Evolutionary conservation across 1,139 yeast species (phyloP), one percentile per base, ranked within the genome.

Genomic region (Yamadazyma sp.): DNA sequence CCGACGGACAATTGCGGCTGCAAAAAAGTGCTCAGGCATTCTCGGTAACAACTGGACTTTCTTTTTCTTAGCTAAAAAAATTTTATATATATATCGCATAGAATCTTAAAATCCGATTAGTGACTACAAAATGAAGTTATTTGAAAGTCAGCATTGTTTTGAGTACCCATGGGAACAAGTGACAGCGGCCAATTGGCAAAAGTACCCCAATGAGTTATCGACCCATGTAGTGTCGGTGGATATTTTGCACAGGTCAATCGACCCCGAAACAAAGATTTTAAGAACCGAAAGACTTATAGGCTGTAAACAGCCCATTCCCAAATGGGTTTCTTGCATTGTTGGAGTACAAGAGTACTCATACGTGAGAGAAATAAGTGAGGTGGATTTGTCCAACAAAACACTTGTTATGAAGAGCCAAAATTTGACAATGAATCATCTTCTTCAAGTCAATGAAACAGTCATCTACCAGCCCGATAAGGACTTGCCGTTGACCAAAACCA

Each of bases 191-290:
- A 90, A 92, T 61, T 92, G 98, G 98, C 82, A 80, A 48, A 92
- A 92, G 55, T 92, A 92, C 62, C 98, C 98, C 12, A 92, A 92
- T 49, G 95, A 89, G 54, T 72, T 84, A 45, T 83, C 96, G 6
- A 78, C 95, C 0, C 98, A 92, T 63, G 98, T 92, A n/a, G 83
- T 88, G 13, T 94, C 95, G 1, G 97, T 92, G 6, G 98, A 92
- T 59, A 87, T 88, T 2, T 64, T 92, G 34, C 68, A 83, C 43
- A 72, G 97, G 43, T 86, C 82, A 48, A 57, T 88, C 22, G 79
- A 82, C 52, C 65, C 73, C 1, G 61, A 59, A 7, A 73, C 77
- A 1, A 76, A 80, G 15, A 70, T 78, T 0, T 69, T 92, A 37
- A 73, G 85, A 21, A 84, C 96, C 0, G 97, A 92, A 62, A 72